Evolutionary conservation across 2,329 filamentous ascomycete species (phyloP), one percentile per base, ranked within the genome.

Genomic region (Apiospora saccharicola): DNA sequence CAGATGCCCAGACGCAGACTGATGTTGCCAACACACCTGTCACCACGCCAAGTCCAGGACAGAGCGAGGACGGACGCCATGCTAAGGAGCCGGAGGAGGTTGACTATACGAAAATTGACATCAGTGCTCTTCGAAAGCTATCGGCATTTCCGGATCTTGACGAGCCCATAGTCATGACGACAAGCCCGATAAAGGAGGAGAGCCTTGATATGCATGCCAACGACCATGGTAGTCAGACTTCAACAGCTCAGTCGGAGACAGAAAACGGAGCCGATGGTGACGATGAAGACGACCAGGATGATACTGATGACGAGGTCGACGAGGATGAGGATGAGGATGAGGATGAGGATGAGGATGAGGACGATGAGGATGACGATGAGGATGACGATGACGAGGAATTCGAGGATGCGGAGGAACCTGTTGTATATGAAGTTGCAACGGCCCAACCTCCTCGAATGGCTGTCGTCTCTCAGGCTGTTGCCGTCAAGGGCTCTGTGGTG

Each of bases 401-500:
- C n/a, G 83, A 85, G 7, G 83, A 84, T 37, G 80, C 83, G 49
- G 86, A 93, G 75, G 91, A 93, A 77, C 88, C 91, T 1, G 85
- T 94, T 46, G 88, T 95, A 43, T 93, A 91, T 73, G 91, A 94
- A 77, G 88, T 94, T 70, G 90, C 85, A 16, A 85, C 87, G 5
- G 85, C 89, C 22, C 85, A 87, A 26, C 87, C 88, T 22, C 84
- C 90, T 22, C 86, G 87, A 8, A 88, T 90, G 70, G 88, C 90
- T 53, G 85, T 90, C 68, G 88, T 89, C 2, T 90, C 92, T 1
- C 90, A 92, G 71, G 88, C 90, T 71, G 90, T 95, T 72, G 87
- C 89, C 43, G 92, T 90, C 51, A 92, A 93, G 78, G 94, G 94
- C 34, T 92, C 92, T 69, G 86, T 98, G 69, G 94, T 98, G 41